Evolutionary conservation across 177 flowering plant species (phyloP), one percentile per base, ranked within the genome.

Genomic region (Tripterygium wilfordii): DNA sequence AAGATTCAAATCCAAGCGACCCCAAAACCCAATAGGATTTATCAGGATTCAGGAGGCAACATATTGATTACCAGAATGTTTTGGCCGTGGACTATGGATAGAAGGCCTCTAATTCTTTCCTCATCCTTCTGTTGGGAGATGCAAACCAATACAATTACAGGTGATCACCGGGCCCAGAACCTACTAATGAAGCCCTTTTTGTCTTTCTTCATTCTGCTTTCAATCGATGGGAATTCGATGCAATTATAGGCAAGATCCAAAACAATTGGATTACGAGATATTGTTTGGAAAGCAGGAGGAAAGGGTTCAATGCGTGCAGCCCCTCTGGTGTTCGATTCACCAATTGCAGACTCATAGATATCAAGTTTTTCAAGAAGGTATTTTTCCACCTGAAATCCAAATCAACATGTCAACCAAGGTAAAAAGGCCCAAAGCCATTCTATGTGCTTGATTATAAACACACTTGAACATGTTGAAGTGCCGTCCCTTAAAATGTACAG

Each of bases 151-250:
- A n/a, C n/a, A n/a, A n/a, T n/a, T n/a, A n/a, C n/a, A n/a, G n/a
- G n/a, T n/a, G n/a, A n/a, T 30, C 33, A 30, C 33, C 33, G 33
- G 33, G 12, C 33, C 91, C 94, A 89, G 29, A 89, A 56, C 73
- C 97, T 67, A 35, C 96, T 79, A 10, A 84, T 72, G 62, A 92
- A 79, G 44, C 99, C 80, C 71, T 83, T 90, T 64, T 67, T 71
- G 51, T 85, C 90, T 62, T 92, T 94, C 88, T 85, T 94, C 89
- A 80, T 77, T 72, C 90, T 74, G 70, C 60, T 66, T 13, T 89
- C 96, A 21, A 94, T 75, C 36, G 97, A 72, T 36, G 99, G 99
- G 76, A 89, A 94, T 17, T 84, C 96, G 27, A 94, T 77, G 9
- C 57, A 61, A 42, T 77, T 77, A 45, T 71, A 85, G 27, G 95